phyloP scores from a whole-genome alignment of 768 basidiomycete genomes.

The Boletus patriciae region DNA sequence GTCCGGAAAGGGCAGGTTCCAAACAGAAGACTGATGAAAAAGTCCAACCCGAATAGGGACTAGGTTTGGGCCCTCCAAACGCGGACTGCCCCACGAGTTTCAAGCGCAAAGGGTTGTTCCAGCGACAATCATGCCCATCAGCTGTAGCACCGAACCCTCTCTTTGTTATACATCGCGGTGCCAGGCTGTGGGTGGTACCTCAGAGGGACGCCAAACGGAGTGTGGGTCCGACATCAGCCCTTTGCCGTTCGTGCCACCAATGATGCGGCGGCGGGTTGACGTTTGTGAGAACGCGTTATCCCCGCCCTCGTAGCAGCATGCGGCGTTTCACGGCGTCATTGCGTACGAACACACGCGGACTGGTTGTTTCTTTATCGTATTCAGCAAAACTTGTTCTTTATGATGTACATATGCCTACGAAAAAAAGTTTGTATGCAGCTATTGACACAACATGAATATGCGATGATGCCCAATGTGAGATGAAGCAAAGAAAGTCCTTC shows the following conservation, averaged over 20 bases:
- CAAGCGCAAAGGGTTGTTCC: constrained; percentile 3
- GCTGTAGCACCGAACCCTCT: constrained; percentile 2
- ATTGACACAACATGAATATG: constrained; percentile 41
- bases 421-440: constrained; percentile 32
- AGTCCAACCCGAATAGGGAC: constrained; percentile 13
- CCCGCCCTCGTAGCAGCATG: not conserved
- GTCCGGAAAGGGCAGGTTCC: constrained; percentile 24
- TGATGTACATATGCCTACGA: constrained; percentile 38
- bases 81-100: not conserved
- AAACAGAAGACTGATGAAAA: constrained; percentile 32
- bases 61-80: constrained; percentile 24
- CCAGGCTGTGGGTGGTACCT: constrained; percentile 12
- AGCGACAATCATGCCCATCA: constrained; percentile 11
- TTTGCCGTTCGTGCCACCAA: not conserved
- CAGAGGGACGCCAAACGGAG: constrained; percentile 6
- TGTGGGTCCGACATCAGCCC: not conserved
- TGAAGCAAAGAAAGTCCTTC: constrained; percentile 28
- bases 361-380: constrained; percentile 14
- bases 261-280: constrained; percentile 5
- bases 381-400: constrained; percentile 32
- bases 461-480: constrained; percentile 28
- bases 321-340: constrained; percentile 7
- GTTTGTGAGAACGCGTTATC: constrained; percentile 7
- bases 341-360: not conserved
- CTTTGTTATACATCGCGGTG: constrained; percentile 9